phyloP scores from a whole-genome alignment of 495 filamentous ascomycete species.

The Xylaria longipes region DNA sequence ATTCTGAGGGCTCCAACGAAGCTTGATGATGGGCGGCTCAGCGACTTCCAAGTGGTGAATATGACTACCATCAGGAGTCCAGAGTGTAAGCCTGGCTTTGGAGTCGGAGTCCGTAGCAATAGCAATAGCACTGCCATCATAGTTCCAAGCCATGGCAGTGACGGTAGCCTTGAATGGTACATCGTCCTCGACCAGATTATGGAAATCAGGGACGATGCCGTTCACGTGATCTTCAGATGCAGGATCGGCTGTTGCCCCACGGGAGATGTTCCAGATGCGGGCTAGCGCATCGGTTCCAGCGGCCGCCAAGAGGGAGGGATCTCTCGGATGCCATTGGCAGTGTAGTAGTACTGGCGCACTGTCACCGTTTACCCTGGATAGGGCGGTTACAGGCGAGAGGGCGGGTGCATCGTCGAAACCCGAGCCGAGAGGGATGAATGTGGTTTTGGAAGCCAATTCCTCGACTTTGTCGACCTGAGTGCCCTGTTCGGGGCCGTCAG shows the following conservation, averaged over 20 bases:
- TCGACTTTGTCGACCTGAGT: conserved; percentile 73
- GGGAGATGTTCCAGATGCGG: conserved; percentile 75
- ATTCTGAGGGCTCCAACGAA: conserved; percentile 66
- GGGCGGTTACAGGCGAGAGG: conserved; percentile 40
- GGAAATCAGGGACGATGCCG: conserved; percentile 43
- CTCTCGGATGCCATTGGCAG: conserved; percentile 77
- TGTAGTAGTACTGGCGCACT: conserved; percentile 66
- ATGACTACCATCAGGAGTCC: conserved; percentile 63
- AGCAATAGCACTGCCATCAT: conserved; percentile 68
- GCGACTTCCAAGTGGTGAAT: conserved; percentile 52
- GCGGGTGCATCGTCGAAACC: conserved; percentile 52
- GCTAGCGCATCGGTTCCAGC: conserved; percentile 79
- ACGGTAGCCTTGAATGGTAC: conserved; percentile 54
- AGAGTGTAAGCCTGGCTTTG: conserved; percentile 71
- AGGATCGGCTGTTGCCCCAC: conserved; percentile 54
- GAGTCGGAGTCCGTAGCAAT: conserved; percentile 69
- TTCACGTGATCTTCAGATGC: conserved; percentile 55
- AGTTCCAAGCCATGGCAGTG: conserved; percentile 75
- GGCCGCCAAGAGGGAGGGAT: conserved; percentile 75
- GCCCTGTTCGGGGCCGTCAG: conserved; percentile 70
- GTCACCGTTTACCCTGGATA: conserved; percentile 44
- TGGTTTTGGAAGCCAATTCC: conserved; percentile 69
- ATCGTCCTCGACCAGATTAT: conserved; percentile 53
- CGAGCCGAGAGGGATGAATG: conserved; percentile 64
- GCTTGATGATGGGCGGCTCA: conserved; percentile 60